Percentiles rank a stretch among this genome's conserved stretches.
phyloP scores from a whole-genome alignment of 148 eudicot species.

The Nepenthes gracilis region DNA sequence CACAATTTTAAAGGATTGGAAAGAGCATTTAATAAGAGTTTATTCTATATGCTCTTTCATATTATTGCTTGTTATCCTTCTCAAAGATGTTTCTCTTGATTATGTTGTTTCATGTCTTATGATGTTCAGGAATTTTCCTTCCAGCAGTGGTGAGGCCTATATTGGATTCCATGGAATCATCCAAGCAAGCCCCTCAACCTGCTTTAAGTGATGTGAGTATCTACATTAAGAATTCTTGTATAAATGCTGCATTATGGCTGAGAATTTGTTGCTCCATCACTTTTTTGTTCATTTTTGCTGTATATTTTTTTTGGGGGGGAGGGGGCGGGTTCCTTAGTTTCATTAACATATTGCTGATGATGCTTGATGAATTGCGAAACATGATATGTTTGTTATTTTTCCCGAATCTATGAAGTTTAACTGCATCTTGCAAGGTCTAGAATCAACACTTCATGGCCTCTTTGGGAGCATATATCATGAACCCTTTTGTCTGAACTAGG shows the following conservation, averaged over 20 bases:
- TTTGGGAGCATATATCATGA: no score
- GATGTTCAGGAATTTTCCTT: conserved; percentile 74
- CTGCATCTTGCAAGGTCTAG: no score
- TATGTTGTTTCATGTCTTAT: conserved; percentile 5
- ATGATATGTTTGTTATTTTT: no score
- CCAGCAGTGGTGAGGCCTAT: conserved; percentile 99
- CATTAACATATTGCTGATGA: not conserved
- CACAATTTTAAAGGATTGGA: no score
- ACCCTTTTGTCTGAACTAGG: no score
- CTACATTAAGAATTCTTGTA: not conserved
- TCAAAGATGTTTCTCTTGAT: not conserved
- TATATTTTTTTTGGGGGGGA: not conserved
- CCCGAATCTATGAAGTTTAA: no score
- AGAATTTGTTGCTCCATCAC: not conserved
- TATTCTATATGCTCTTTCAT: no score
- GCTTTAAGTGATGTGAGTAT: conserved; percentile 73
- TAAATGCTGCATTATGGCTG: not conserved
- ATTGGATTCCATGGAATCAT: conserved; percentile 63
- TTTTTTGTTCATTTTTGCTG: not conserved
- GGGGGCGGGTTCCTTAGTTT: not conserved
- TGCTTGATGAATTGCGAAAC: no score
- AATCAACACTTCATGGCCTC: no score
- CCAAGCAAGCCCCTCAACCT: conserved; percentile 72
- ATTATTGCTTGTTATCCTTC: not conserved
- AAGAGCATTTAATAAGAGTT: no score